Base-by-base conservation (phyloP, 805 yeast genomes). In the Starmerella apis region DNA sequence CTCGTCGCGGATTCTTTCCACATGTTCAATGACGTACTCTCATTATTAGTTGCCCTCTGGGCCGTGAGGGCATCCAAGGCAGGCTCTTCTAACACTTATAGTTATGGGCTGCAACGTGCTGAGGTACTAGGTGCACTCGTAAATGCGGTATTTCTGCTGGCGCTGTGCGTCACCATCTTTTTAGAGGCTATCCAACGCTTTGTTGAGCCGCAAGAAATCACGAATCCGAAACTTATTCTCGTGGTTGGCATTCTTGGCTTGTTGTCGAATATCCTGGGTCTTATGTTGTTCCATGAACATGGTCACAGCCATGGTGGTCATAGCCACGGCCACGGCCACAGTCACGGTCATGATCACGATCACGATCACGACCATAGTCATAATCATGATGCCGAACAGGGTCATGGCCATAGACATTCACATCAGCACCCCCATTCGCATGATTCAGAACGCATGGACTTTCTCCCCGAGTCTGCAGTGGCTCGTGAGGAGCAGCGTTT, bases 61-160 rank as follows among this genome's bases (percentile, higher is more conserved):
- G 98, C 98, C 0, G 97, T 92, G 19, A 77, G 77, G 54, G 95
- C 87, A 11, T 87, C 96, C 47, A 83, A 83, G 59, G 78, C 78
- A 35, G 78, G 80, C 25, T 92, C 95, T 0, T 92, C 86, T 64
- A 81, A 92, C 2, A 81, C 80, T 51, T 90, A 85, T 69, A 92
- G 97, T 2, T 90, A 92, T 61, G 98, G 98, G 16, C 86, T 96
- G 95, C 94, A 90, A 66, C 75, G 98, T 58, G 97, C 97, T 4
- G 98, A 90, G 67, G 88, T 90, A 47, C 72, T 90, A 53, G 98
- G 98, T 50, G 98, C 97, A 8, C 73, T 90, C 52, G 77, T 90
- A 57, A 90, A 90, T 63, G 96, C 96, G 2, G 96, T 92, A 9
- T 92, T 92, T 60, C 67, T 90, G 56, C 72, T 92, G 56, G 97